Base-by-base conservation (phyloP, 202 grass and related monocot species). In the Bolboschoenoplectus hybrid region DNA sequence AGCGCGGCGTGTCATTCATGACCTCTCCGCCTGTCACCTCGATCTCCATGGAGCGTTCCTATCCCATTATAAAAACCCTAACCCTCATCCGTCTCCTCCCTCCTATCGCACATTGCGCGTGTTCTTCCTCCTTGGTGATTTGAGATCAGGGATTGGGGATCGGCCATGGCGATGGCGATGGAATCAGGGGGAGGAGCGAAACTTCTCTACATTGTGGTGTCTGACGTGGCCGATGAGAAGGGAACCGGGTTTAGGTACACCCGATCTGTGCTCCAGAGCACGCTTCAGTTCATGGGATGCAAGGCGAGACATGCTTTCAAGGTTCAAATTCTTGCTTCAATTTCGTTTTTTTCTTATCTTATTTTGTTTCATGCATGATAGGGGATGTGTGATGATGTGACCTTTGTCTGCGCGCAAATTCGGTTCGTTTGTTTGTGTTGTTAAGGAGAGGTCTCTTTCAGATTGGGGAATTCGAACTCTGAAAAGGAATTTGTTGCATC, bases 261-360 rank as follows among this genome's bases (percentile, higher is more conserved):
- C 32, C 91, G 96, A 72, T 85, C 91, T 26, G 90, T 98, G 58
- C 89, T 96, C 68, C 96, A 98, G 90, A 92, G 96, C 91, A 94
- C 96, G 67, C 91, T 98, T 50, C 96, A 98, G 84, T 93, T 98
- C 87, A 98, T 98, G 96, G 96, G 96, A 8, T 98, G 96, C 91
- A 98, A 98, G 80, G 90, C 96, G 11, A 92, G 96, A 5, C 96
- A 98, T 80, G 96, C 96, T 87, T 98, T 95, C 90, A 95, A 98
- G 96, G 96, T 98, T 72, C 8, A 5, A 10, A 10, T 19, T 85
- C 43, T 70, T 0, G 1, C 4, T 36, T 4, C 45, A 13, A 41
- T 65, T 66, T 62, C 36, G 32, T 55, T 3, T 71, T 34, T 35
- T 26, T 12, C 35, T 64, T 68, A 55, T 34, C n/a, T 52, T 56